Base-by-base conservation (phyloP, 441 rosid genomes). In the Breynia disticha region DNA sequence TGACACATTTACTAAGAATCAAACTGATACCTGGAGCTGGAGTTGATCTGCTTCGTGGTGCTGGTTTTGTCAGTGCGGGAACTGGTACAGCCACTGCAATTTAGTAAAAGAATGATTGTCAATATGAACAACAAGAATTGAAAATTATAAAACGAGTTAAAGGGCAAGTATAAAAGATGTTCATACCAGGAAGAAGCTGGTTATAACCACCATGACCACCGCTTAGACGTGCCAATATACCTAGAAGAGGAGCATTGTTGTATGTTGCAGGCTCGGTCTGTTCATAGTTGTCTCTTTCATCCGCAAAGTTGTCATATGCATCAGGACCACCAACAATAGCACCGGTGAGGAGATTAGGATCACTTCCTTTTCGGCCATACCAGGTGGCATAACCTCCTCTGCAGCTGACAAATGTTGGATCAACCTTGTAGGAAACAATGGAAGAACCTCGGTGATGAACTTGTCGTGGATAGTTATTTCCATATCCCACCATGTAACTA, bases 261-360 rank as follows among this genome's bases (percentile, higher is more conserved):
- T 93, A 93, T 48, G 97, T 93, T 42, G 99, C 97, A 13, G 99
- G 99, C 70, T 93, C 99, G 9, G 99, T 93, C 66, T 93, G 99
- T 67, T 88, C 88, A 56, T 86, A 93, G 65, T 93, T 93, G 59
- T 88, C 96, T 66, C 99, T 89, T 59, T 82, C 73, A 47, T 93
- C 99, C 22, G 96, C 97, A 60, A 88, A 93, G 72, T 86, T 79
- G 62, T 93, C 99, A 11, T 93, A 88, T 32, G 93, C 96, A 79
- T 89, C 97, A 54, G 99, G 99, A 1, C 99, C 99, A 1, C 99
- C 99, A 14, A 93, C 99, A 48, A 93, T 37, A 32, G 99, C 99
- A 52, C 99, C 99, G 15, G 75, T 48, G 5, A 93, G 87, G 22
- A 86, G 74, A 72, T 93, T 93, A 0, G 99, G 99, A 43, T 93